Base-by-base conservation (phyloP, 352 stramenopile genomes). In the Pythium myriotylum region DNA sequence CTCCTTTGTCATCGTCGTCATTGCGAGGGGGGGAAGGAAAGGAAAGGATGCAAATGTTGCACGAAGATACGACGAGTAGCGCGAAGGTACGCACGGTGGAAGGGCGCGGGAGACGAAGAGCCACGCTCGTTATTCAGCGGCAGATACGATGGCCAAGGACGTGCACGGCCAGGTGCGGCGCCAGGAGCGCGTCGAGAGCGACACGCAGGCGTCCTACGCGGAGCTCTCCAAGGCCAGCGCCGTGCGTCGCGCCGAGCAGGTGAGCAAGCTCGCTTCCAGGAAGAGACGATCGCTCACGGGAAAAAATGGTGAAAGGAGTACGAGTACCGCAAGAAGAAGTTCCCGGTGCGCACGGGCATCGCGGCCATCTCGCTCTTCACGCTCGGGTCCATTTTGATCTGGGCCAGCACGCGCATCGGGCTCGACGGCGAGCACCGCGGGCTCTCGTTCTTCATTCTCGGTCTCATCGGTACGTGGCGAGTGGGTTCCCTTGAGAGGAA, bases 391-490 rank as follows among this genome's bases (percentile, higher is more conserved):
- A 64, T 92, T 20, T 61, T 94, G 20, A 88, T 94, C 59, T 92
- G 75, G 53, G 69, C 89, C 54, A 92, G 82, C 70, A 94, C 79
- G 14, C 68, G 72, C 41, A 83, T 94, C 56, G 85, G 85, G 0
- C 72, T 92, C 17, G 85, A 94, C 70, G 81, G 76, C 19, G 82
- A 94, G 64, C 76, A 74, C 23, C 81, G 81, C 20, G 85, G 85
- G 1, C 64, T 94, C 9, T 92, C 85, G 16, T 88, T 94, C 54
- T 54, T 94, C 4, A 84, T 92, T 33, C 76, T 94, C 22, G 85
- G 85, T 2, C 76, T 94, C 9, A 91, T 94, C 29, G 83, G 85
- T 94, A 62, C 52, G 55, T 68, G 26, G 3, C 32, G 17, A 55
- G 33, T 23, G 24, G 16, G 7, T 37, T 37, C n/a, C 4, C 49